Base-by-base conservation (phyloP, 306 rosid genomes). In the Spatholobus suberectus region DNA sequence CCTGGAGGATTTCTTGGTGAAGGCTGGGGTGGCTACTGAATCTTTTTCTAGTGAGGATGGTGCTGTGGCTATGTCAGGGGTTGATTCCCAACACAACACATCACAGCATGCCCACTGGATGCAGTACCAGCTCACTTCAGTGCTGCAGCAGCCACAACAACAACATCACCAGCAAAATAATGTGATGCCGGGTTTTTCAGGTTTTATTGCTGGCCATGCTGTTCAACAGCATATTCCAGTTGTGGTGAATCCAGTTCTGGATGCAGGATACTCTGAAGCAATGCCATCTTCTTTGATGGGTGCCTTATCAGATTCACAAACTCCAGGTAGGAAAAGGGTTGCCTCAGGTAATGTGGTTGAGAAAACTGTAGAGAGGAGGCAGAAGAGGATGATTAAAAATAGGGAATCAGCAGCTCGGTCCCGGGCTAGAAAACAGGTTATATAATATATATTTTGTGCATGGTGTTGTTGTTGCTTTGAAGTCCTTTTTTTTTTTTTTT, bases 351-450 rank as follows among this genome's bases (percentile, higher is more conserved):
- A 83, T 69, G 87, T 89, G 55, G 90, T 90, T 44, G 98, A 91
- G 97, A 96, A 85, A 87, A 94, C 94, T 14, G 97, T 94, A 4
- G 99, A 96, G 87, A 85, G 99, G 77, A 89, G 96, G 84, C 97
- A 96, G 77, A 96, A 96, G 85, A 89, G 99, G 83, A 96, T 96
- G 99, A 96, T 96, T 18, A 96, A 96, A 84, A 96, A 96, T 71
- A 86, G 99, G 76, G 99, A 94, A 89, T 96, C 99, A 26, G 99
- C 99, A 24, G 99, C 99, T 5, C 91, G 99, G 75, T 96, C 99
- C 62, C 87, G 99, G 41, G 98, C 97, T 46, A 89, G 99, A 89
- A 94, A 93, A 88, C 99, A 96, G 97, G 99, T 96, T 63, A 73
- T 32, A 23, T n/a, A 41, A 73, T 32, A 23, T n/a, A 41, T 75